phyloP scores from a whole-genome alignment of 148 eudicot species.

The Fagopyrum homotropicum region DNA sequence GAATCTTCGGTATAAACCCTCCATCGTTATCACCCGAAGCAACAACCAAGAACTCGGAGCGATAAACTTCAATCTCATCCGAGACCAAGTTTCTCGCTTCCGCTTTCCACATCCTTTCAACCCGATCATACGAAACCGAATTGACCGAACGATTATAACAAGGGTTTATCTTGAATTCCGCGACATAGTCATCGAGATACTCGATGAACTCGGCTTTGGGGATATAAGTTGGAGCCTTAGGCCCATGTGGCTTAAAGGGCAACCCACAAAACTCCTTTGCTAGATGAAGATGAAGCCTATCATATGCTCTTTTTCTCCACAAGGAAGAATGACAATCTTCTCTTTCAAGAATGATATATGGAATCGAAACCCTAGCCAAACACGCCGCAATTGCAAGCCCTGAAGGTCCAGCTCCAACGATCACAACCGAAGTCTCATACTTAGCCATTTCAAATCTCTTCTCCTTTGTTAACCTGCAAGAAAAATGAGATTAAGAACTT shows the following conservation, averaged over 20 bases:
- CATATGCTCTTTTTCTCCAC: conserved; percentile 46
- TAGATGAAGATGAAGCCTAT: conserved; percentile 45
- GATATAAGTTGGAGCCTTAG: conserved; percentile 21
- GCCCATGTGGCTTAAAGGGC: conserved; percentile 26
- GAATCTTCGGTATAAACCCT: conserved; percentile 22
- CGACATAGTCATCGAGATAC: conserved; percentile 40
- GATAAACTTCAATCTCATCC: conserved; percentile 15
- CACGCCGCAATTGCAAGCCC: conserved; percentile 37
- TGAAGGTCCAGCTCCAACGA: conserved; percentile 41
- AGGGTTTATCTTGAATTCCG: conserved; percentile 29
- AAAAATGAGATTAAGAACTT: not conserved
- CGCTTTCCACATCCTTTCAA: conserved; percentile 23
- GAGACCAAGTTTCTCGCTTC: not conserved
- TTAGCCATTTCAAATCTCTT: not conserved
- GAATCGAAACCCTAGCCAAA: conserved; percentile 21
- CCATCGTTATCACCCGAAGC: conserved; percentile 34
- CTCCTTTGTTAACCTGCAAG: not conserved
- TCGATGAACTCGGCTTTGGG: conserved; percentile 28
- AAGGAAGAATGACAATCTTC: conserved; percentile 45
- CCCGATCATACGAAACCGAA: conserved; percentile 21
- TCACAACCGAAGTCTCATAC: conserved; percentile 21
- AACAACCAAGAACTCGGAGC: conserved; percentile 25
- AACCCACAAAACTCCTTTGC: conserved; percentile 35
- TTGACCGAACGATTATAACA: conserved; percentile 20
- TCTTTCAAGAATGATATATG: conserved; percentile 33